Evolutionary conservation across 331 rosid genomes (phyloP).

Genomic region (Prunus yedoensis): DNA sequence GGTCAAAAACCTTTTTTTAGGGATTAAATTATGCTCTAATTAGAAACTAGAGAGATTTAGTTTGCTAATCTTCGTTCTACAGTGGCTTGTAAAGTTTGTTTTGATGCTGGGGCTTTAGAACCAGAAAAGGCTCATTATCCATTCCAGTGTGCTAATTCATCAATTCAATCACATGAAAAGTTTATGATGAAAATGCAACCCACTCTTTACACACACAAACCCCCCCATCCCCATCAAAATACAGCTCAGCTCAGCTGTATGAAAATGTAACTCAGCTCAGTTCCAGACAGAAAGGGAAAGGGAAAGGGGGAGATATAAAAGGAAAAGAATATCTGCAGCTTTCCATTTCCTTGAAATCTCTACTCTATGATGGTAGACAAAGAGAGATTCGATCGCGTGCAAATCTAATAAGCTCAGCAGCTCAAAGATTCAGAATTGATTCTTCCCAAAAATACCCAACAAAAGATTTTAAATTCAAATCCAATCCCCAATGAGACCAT

Average conservation of each 20-base stretch:
- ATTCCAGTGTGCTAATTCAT: neutral
- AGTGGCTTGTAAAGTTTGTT: too few relatives aligned
- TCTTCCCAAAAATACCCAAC: constrained; percentile 20
- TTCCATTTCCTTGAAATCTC: constrained; percentile 14
- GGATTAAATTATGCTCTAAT: too few relatives aligned
- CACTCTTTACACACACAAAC: neutral
- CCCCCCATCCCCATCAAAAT: neutral
- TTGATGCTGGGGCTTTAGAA: too few relatives aligned
- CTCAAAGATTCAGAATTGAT: constrained; percentile 11
- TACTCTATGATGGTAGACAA: constrained; percentile 1
- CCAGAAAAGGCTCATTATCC: neutral
- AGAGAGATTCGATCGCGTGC: constrained; percentile 15
- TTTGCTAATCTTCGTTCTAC: too few relatives aligned
- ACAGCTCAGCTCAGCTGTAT: neutral
- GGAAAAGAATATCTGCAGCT: constrained; percentile 10
- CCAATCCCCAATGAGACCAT: constrained; percentile 8
- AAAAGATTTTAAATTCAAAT: constrained; percentile 6
- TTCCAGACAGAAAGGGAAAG: neutral
- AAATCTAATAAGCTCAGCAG: neutral
- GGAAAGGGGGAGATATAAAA: neutral
- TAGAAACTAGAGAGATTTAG: too few relatives aligned
- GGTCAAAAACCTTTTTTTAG: too few relatives aligned
- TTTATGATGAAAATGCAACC: neutral
- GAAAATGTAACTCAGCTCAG: neutral
- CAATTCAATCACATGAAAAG: neutral